Evolutionary conservation across 257 asterid genomes (phyloP).

Genomic region (Capsicum chinense): DNA sequence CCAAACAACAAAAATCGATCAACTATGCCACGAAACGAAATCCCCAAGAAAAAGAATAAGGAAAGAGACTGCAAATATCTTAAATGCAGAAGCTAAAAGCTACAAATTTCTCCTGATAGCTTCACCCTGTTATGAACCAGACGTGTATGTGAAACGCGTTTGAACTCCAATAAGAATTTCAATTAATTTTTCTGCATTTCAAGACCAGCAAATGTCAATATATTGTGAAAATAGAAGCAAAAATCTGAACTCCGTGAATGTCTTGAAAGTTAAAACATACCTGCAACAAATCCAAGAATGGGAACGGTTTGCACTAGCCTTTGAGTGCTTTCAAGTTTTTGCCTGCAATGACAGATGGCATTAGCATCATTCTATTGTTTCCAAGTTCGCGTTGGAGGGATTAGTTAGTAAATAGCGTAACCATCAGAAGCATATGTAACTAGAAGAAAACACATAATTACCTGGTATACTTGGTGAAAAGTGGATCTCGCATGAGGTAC

Average conservation of each 20-base stretch:
- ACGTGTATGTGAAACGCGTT: conserved; percentile 93
- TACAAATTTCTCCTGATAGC: conserved; percentile 12
- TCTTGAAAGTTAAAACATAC: conserved; percentile 39
- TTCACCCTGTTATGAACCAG: conserved; percentile 71
- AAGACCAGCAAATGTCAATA: background rate
- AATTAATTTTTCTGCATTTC: conserved; percentile 73
- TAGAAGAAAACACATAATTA: conserved; percentile 34
- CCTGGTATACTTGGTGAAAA: conserved; percentile 84
- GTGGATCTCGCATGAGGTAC: conserved; percentile 95
- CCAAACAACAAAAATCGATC: background rate
- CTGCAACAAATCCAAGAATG: conserved; percentile 73
- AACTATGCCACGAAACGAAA: background rate
- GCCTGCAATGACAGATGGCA: conserved; percentile 54
- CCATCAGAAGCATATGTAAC: conserved; percentile 7
- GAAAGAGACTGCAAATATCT: background rate
- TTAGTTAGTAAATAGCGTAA: background rate
- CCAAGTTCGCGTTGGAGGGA: background rate
- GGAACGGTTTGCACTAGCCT: conserved; percentile 77
- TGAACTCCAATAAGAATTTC: conserved; percentile 91
- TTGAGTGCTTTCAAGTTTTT: conserved; percentile 66
- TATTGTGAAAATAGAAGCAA: background rate
- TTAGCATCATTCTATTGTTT: conserved; percentile 31
- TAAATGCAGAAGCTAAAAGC: background rate
- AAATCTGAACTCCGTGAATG: background rate
- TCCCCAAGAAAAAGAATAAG: background rate